Evolutionary conservation across 2,329 filamentous ascomycete species (phyloP).

Genomic region (Ceratocystis destructans): DNA sequence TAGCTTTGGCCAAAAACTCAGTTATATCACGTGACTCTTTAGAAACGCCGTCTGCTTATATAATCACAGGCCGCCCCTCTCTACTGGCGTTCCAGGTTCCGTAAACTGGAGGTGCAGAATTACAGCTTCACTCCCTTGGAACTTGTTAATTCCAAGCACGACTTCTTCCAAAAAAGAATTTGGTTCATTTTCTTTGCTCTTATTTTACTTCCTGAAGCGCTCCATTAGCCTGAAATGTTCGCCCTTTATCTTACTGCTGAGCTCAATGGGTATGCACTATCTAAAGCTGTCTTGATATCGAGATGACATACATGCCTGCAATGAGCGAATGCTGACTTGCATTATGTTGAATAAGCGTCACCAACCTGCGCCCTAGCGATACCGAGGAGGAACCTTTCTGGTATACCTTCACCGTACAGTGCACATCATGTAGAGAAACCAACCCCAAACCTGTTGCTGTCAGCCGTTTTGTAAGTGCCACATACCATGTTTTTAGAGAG

Average conservation of each 20-base stretch:
- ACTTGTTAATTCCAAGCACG: neutral
- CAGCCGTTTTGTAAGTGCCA: slow-evolving; percentile 63
- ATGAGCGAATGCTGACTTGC: slow-evolving; percentile 11
- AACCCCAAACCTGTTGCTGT: slow-evolving; percentile 79
- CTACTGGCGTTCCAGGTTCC: neutral
- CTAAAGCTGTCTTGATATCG: neutral
- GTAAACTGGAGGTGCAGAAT: neutral
- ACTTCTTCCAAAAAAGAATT: neutral
- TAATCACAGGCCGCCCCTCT: slow-evolving; percentile 1
- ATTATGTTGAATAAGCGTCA: slow-evolving; percentile 49
- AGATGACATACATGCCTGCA: neutral
- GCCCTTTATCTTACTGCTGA: slow-evolving; percentile 54
- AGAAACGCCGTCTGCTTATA: neutral
- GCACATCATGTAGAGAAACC: slow-evolving; percentile 87
- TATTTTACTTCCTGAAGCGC: neutral
- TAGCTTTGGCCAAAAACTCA: neutral
- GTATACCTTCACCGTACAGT: slow-evolving; percentile 97
- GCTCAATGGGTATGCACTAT: slow-evolving; percentile 46
- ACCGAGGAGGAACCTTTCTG: slow-evolving; percentile 72
- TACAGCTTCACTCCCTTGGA: neutral
- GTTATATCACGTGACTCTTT: neutral
- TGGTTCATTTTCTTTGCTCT: neutral
- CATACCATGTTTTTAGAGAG: neutral
- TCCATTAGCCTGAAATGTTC: slow-evolving; percentile 38
- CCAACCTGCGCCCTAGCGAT: slow-evolving; percentile 74